Evolutionary conservation across 2,329 filamentous ascomycete species (phyloP), one percentile per base, ranked within the genome.

Genomic region (Periconia sp.): DNA sequence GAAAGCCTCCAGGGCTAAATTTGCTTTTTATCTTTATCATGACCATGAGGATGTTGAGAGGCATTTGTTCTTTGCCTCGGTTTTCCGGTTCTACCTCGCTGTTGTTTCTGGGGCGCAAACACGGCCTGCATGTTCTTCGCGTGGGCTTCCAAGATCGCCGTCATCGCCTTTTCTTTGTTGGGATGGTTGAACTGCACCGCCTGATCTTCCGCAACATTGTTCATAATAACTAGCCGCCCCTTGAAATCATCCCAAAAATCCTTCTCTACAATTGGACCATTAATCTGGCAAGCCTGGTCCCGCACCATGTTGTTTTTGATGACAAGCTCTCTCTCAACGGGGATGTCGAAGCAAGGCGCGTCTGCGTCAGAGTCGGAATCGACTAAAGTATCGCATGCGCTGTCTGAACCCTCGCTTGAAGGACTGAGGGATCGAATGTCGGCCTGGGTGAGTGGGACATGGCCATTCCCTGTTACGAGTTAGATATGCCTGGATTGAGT

Each of bases 381-480:
- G 41, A 56, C 35, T n/a, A 59, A 56, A 18, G 55, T 59, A 19
- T 49, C 50, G 37, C 42, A 44, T 15, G 41, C 52, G 48, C 59
- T 59, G 35, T 48, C 52, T 27, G 41, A 57, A 8, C 23, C 23
- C 5, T 27, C 23, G 23, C 23, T 27, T 27, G 23, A 27, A 3
- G 23, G 23, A 8, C 23, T 27, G 23, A 27, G 23, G 8, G 23
- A 27, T 8, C 23, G 23, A 27, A 27, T 27, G 23, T 27, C 57
- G 30, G 53, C 57, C n/a, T 49, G 46, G 41, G 49, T 60, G 13
- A 66, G 30, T 15, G 58, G 58, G 43, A 62, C 56, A 33, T 73
- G 66, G 55, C 69, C 65, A 69, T 80, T 74, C n/a, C 76, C 68
- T 42, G 80, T 76, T 13, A 79, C 79, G 37, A 79, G 79, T 33